Base-by-base conservation (phyloP, 1,139 yeast species). In the Pichia sp. region DNA sequence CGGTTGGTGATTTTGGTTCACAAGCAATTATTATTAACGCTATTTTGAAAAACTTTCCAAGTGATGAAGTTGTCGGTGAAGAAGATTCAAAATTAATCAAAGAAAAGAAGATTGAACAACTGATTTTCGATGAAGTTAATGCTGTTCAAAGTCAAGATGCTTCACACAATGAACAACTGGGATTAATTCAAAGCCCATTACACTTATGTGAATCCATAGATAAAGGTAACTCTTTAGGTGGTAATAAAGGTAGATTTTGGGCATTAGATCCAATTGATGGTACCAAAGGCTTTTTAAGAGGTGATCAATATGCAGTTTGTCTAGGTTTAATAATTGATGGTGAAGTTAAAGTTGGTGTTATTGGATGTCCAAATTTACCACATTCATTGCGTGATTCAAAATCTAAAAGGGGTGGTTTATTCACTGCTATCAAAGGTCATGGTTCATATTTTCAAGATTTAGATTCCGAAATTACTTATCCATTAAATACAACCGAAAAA, bases 201-300 rank as follows among this genome's bases (percentile, higher is more conserved):
- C 74, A 78, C 32, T 74, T 90, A 53, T 76, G 76, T 55, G 72
- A 77, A 12, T 74, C 84, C 39, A 86, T 92, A 53, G 96, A 90
- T 64, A 68, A 73, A 52, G 97, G 97, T 41, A 75, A 78, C 59
- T 85, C 85, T 36, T 62, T 73, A 52, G 97, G 97, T 47, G 95
- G 96, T 4, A 58, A 70, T 36, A 71, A 67, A 42, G 96, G 96
- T 29, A 73, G 97, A 54, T 80, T 86, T 65, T 92, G 99, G 99
- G 96, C 97, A 0, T 70, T 92, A 60, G 99, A 92, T 63, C 99
- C 99, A 32, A 90, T 92, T 54, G 99, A 92, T 63, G 99, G 99
- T 16, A 92, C 99, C 22, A 90, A 90, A 64, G 99, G 99, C 0
- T 92, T 92, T 62, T 71, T 92, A 50, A 75, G 99, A 62, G 95